Base-by-base conservation (phyloP, 1,284 basidiomycete genomes). In the Ceratobasidium sp. region DNA sequence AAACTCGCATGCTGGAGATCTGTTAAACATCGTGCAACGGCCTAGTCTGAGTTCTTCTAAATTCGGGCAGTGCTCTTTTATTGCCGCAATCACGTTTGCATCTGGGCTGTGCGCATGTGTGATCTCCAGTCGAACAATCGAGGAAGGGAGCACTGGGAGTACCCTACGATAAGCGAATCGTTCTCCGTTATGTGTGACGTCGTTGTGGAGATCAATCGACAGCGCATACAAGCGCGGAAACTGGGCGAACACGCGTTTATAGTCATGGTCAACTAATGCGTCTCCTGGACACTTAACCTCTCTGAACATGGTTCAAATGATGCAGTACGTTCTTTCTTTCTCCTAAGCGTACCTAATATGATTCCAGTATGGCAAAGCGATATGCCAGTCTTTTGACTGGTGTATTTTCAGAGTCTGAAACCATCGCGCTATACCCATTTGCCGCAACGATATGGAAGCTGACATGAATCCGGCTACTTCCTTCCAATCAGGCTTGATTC, bases 1-100 rank as follows among this genome's bases (percentile, higher is more conserved):
- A 41, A 70, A 59, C 1, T 59, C n/a, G 36, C 41, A 70, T 2
- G 52, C 41, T 26, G 52, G 16, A 3, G 41, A 23, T 21, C 65
- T 53, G 21, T 70, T 70, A 41, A 70, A 70, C 52, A 58, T 45
- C 10, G 65, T 70, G 23, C 65, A 64, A 5, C 61, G 43, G 18
- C 61, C 46, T 10, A 64, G 61, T n/a, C 61, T 28, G 9, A 64
- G 61, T 30, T 50, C 61, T 23, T 64, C 43, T 18, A 64, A 16
- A 1, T 50, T 14, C 6, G 61, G 61, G 45, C 61, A 64, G 32
- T 64, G 26, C 9, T 30, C 10, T 32, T 64, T 64, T 26, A 50
- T 46, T 8, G 46, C 21, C 4, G 45, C 6, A 2, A 64, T 64
- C 8, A 64, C 43, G 18, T 50, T 64, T 12, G 28, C 32, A 46